A percentile compares a stretch with the other conserved stretches of the same genome.
Conservation (phyloP, 2,329 filamentous ascomycete species). For the Ramularia collo-cygni region DNA sequence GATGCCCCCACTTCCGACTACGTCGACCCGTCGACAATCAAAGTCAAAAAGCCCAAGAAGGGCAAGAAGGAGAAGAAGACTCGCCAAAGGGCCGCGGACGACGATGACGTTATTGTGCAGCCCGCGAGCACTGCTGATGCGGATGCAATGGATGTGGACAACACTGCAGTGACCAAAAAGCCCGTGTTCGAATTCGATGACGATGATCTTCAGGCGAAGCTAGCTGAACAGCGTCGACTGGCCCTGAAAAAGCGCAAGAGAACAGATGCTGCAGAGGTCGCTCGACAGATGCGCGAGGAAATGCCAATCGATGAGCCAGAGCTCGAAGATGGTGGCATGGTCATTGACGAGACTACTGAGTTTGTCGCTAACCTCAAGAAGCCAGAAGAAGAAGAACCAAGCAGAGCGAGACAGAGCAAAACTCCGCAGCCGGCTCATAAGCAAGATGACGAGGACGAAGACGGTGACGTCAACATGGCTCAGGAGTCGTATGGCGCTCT, state of each 20-base stretch:
- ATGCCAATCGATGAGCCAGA: slow-evolving; percentile 55
- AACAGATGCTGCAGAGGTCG: slow-evolving; percentile 77
- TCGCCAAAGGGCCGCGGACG: slow-evolving; percentile 59
- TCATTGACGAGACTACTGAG: slow-evolving; percentile 94
- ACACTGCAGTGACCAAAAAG: slow-evolving; percentile 46
- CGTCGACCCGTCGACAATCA: slow-evolving; percentile 75
- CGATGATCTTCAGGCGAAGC: slow-evolving; percentile 79
- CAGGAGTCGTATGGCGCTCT: slow-evolving; percentile 31
- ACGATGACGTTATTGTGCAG: slow-evolving; percentile 46
- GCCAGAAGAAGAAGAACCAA: slow-evolving; percentile 46
- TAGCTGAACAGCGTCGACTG: slow-evolving; percentile 73
- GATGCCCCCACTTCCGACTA: slow-evolving; percentile 76
- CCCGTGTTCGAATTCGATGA: slow-evolving; percentile 61
- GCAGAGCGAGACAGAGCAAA: slow-evolving; percentile 39
- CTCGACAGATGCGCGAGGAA: slow-evolving; percentile 66
- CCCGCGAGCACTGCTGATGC: slow-evolving; percentile 28
- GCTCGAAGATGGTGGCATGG: slow-evolving; percentile 57
- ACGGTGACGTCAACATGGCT: slow-evolving; percentile 36
- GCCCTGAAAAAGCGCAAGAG: slow-evolving; percentile 91
- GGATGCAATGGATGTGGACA: slow-evolving; percentile 70
- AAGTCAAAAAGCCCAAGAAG: slow-evolving; percentile 90
- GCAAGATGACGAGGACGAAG: slow-evolving; percentile 45
- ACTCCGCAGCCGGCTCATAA: slow-evolving; percentile 17
- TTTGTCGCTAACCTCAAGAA: slow-evolving; percentile 83
- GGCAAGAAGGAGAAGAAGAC: slow-evolving; percentile 65